These are phyloP conservation scores for Populus hybrid DNA, from an alignment of 441 rosid species.

Conservation along the genomic window DNA sequence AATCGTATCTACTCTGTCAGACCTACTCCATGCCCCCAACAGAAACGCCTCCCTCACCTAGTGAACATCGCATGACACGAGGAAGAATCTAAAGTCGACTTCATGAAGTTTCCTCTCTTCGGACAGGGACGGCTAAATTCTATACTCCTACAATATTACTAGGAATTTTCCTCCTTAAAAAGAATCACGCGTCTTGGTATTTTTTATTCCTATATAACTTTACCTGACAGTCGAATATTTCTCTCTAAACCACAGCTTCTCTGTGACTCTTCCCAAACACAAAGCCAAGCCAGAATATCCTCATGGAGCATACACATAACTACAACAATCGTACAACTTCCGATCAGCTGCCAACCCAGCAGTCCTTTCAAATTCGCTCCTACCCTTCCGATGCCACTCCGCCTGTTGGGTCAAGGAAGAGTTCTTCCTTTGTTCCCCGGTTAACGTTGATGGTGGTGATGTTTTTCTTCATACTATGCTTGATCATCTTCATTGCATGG, in stretches of 20 bases:
- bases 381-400: not conserved
- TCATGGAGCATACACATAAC: not conserved
- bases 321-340: not conserved
- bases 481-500: conserved; percentile 9
- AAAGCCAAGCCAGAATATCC: not conserved
- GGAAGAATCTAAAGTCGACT: too few relatives aligned
- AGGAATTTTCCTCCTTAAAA: too few relatives aligned
- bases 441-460: not conserved
- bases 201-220: too few relatives aligned
- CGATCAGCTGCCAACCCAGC: not conserved
- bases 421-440: not conserved
- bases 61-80: conserved; percentile 5
- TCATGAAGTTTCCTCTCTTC: too few relatives aligned
- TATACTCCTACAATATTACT: too few relatives aligned
- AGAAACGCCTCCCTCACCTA: not conserved
- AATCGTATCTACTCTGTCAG: too few relatives aligned
- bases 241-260: not conserved
- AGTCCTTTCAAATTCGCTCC: not conserved
- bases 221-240: too few relatives aligned
- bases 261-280: not conserved
- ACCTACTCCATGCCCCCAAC: not conserved
- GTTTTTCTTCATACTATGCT: conserved; percentile 1
- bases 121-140: too few relatives aligned
- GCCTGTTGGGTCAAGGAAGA: not conserved
- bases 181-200: not conserved